Evolutionary conservation across 306 rosid genomes (phyloP).

Genomic region (Glycine soja): DNA sequence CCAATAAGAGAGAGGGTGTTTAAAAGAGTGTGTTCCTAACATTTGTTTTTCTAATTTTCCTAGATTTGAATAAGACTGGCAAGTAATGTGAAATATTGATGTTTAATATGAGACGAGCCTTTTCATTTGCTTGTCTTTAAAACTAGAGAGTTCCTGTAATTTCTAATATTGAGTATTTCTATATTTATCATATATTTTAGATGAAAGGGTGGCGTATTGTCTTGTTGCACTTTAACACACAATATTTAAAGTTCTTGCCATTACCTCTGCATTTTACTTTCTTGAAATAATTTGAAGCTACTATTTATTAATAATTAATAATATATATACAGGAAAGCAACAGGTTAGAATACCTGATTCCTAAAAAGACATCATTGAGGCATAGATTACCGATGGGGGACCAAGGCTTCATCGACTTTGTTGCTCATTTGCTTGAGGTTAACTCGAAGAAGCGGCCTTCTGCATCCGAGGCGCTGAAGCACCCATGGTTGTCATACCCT

Average conservation of each 20-base stretch:
- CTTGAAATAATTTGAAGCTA: conserved; percentile 23
- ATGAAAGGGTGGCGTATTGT: not conserved
- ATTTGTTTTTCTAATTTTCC: conserved; percentile 15
- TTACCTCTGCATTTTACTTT: conserved; percentile 31
- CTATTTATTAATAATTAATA: conserved; percentile 7
- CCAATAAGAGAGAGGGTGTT: too few species aligned
- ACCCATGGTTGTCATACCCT: conserved; percentile 97
- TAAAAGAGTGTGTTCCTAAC: too few species aligned
- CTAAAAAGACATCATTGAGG: conserved; percentile 92
- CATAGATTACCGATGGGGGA: conserved; percentile 99
- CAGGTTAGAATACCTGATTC: conserved; percentile 93
- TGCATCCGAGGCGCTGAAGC: conserved; percentile 90
- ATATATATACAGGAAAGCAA: conserved; percentile 72
- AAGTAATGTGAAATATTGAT: conserved; percentile 32
- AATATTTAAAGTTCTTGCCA: conserved; percentile 36
- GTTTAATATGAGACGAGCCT: not conserved
- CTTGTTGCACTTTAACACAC: not conserved
- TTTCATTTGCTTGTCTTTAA: not conserved
- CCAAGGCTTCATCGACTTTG: conserved; percentile 96
- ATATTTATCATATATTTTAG: not conserved
- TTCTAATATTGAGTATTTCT: not conserved
- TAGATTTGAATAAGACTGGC: not conserved
- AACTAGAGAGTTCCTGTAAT: not conserved
- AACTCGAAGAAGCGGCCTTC: conserved; percentile 98
- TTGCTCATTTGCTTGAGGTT: conserved; percentile 84